These are phyloP conservation scores for Eragrostis curvula DNA, from an alignment of 176 grass and related monocot genomes.

Conservation along the genomic window DNA sequence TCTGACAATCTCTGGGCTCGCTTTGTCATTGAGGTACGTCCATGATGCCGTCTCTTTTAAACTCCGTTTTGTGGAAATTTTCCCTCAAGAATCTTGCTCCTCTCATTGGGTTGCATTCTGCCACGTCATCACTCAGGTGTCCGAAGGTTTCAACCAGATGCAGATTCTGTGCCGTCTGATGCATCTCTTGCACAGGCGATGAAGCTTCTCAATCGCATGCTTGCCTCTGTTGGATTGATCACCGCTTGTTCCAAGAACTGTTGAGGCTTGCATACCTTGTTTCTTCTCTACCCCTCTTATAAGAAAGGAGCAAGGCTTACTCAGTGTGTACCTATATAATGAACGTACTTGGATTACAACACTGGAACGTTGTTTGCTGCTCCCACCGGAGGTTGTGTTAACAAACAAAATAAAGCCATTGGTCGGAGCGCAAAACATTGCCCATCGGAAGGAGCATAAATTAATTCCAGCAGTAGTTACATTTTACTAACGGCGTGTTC, in stretches of 20 bases:
- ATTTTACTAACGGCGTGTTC: too few species aligned
- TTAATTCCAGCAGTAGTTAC: too few species aligned
- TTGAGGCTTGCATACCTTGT: background rate
- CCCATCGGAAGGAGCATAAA: background rate
- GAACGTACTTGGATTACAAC: background rate
- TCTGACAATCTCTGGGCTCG: constrained; percentile 58
- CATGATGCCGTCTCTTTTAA: background rate
- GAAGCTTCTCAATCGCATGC: background rate
- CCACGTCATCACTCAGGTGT: constrained; percentile 24
- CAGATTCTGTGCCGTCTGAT: constrained; percentile 78
- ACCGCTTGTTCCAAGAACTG: background rate
- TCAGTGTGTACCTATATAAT: background rate
- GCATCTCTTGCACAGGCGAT: constrained; percentile 63
- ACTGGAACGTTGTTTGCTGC: background rate
- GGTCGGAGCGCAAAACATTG: too few species aligned
- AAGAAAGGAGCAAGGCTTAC: background rate
- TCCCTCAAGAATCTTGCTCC: background rate
- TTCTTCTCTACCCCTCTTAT: too few species aligned
- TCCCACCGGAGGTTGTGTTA: too few species aligned
- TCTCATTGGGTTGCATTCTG: background rate
- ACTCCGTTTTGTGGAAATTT: too few species aligned
- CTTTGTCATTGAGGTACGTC: constrained; percentile 64
- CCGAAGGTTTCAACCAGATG: constrained; percentile 55
- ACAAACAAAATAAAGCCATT: background rate
- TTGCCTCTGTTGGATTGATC: background rate